A percentile compares a stretch with the other conserved stretches of the same genome.
phyloP scores from a whole-genome alignment of 2,329 filamentous ascomycete species.

The Arthroderma uncinatum region DNA sequence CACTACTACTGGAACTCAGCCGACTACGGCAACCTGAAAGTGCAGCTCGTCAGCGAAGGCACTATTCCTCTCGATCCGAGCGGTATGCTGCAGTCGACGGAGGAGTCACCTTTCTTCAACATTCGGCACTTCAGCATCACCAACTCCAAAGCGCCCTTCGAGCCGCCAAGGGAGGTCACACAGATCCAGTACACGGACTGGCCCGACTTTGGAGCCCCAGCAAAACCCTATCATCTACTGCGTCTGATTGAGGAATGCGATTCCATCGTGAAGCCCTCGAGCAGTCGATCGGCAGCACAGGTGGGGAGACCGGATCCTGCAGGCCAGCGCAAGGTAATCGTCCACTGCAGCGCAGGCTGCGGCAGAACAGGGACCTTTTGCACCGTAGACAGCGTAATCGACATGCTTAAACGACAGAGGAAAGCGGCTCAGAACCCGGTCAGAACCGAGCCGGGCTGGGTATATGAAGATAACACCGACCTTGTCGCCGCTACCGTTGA shows the following conservation, averaged over 20 bases:
- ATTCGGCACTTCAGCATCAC: conserved; percentile 79
- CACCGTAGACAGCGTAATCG: conserved; percentile 87
- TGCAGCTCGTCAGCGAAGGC: conserved; percentile 71
- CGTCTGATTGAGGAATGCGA: conserved; percentile 83
- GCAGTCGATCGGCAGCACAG: conserved; percentile 32
- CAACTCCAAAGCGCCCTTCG: conserved; percentile 66
- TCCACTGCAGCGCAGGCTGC: conserved; percentile 93
- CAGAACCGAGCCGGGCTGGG: conserved; percentile 43
- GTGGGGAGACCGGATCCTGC: conserved; percentile 49
- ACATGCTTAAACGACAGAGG: conserved; percentile 83
- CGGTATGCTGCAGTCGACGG: conserved; percentile 19
- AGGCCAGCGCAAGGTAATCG: conserved; percentile 60
- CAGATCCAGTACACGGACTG: conserved; percentile 92
- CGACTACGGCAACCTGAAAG: conserved; percentile 64
- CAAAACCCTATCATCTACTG: conserved; percentile 75
- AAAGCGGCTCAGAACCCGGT: conserved; percentile 13
- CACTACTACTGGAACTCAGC: conserved; percentile 82
- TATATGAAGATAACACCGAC: conserved; percentile 61
- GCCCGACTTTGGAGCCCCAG: conserved; percentile 92
- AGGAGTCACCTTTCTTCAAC: conserved; percentile 62
- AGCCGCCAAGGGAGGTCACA: conserved; percentile 80
- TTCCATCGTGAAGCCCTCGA: conserved; percentile 43
- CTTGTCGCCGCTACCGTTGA: conserved; percentile 78
- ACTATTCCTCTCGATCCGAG: conserved; percentile 59
- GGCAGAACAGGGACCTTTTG: conserved; percentile 94